Conservation (phyloP, 768 basidiomycete genomes). For the Tylopilus intermedius region DNA sequence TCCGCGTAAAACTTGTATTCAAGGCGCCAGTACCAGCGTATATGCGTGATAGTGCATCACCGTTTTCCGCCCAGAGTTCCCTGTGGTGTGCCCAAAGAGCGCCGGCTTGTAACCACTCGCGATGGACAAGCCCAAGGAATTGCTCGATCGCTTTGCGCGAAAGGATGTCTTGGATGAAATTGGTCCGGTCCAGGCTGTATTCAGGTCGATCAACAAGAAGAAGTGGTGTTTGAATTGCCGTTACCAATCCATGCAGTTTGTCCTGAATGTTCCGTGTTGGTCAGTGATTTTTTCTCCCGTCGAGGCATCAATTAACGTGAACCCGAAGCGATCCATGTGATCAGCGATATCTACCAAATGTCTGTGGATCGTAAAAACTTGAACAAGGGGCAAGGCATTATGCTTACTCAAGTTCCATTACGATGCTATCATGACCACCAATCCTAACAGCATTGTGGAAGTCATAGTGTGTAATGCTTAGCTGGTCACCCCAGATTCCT, state of each 20-base stretch:
- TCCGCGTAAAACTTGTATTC: conserved; percentile 94
- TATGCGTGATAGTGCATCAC: conserved; percentile 86
- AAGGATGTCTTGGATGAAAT: conserved; percentile 94
- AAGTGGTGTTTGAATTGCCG: neutral
- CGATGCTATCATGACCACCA: conserved; percentile 83
- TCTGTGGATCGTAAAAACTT: conserved; percentile 34
- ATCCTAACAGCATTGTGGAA: conserved; percentile 81
- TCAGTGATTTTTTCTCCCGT: conserved; percentile 73
- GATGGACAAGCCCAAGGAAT: conserved; percentile 73
- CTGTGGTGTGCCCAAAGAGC: conserved; percentile 83
- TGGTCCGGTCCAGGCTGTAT: conserved; percentile 87
- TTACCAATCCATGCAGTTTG: conserved; percentile 94
- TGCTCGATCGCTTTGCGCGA: conserved; percentile 77
- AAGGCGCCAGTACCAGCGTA: conserved; percentile 93
- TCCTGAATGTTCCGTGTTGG: conserved; percentile 89
- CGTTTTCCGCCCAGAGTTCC: conserved; percentile 96
- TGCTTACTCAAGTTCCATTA: conserved; percentile 62
- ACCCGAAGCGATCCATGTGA: conserved; percentile 77
- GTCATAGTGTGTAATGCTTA: conserved; percentile 86
- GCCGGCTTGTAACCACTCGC: conserved; percentile 66
- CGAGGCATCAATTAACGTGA: conserved; percentile 70
- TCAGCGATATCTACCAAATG: conserved; percentile 54
- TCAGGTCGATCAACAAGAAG: conserved; percentile 1
- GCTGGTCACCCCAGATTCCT: conserved; percentile 56
- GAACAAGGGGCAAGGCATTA: neutral